phyloP scores from a whole-genome alignment of 768 basidiomycete genomes.

The Epithele typhae region DNA sequence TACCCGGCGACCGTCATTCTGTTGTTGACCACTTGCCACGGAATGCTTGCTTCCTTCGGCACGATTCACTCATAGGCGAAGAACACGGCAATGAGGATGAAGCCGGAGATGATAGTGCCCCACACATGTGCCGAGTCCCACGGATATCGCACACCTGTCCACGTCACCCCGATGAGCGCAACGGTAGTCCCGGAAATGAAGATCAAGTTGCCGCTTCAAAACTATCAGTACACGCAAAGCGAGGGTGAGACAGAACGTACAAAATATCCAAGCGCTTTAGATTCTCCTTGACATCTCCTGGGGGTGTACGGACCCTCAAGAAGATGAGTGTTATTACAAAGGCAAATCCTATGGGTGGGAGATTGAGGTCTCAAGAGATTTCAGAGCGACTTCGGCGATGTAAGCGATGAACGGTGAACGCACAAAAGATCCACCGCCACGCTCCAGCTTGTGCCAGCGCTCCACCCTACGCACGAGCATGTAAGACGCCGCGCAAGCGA shows the following conservation, averaged over 20 bases:
- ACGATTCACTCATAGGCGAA: constrained; percentile 22
- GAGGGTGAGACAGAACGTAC: constrained; percentile 19
- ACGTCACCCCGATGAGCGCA: constrained; percentile 22
- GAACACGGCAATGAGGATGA: not conserved
- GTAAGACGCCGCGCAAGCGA: too few relatives aligned
- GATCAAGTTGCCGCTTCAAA: constrained; percentile 22
- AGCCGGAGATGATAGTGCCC: constrained; percentile 3
- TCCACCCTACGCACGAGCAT: constrained; percentile 22
- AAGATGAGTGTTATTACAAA: not conserved
- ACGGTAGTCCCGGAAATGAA: constrained; percentile 19
- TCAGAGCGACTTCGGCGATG: not conserved
- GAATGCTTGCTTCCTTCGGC: not conserved
- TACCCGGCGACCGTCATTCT: not conserved
- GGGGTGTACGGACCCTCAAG: constrained; percentile 15
- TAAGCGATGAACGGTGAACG: too few relatives aligned
- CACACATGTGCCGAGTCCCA: constrained; percentile 27
- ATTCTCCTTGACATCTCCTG: constrained; percentile 20
- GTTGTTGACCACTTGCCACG: constrained; percentile 1
- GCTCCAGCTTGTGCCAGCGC: constrained; percentile 6
- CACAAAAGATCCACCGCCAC: constrained; percentile 9
- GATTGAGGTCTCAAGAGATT: constrained; percentile 2
- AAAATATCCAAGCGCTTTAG: constrained; percentile 32
- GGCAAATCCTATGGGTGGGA: constrained; percentile 4
- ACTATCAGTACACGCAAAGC: not conserved
- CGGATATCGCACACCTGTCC: constrained; percentile 32